Evolutionary conservation across 495 filamentous ascomycete species (phyloP).

Genomic region (Aspergillus asperescens): DNA sequence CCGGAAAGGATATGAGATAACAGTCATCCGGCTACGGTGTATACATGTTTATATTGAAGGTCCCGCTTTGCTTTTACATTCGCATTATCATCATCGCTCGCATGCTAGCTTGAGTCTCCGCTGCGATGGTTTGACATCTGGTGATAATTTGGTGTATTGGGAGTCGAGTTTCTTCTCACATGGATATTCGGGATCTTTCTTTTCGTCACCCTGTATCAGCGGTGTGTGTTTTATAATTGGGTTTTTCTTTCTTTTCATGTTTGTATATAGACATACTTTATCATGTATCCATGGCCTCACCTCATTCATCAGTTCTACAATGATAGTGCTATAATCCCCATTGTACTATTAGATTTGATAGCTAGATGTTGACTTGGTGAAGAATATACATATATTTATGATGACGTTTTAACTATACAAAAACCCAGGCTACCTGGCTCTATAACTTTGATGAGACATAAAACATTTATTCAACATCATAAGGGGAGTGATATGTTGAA

Average conservation of each 20-base stretch:
- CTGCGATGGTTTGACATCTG: neutral
- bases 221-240: slow-evolving; percentile 19
- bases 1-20: slow-evolving; percentile 19
- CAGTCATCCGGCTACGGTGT: slow-evolving; percentile 23
- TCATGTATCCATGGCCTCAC: too few relatives aligned
- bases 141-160: neutral
- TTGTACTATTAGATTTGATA: too few relatives aligned
- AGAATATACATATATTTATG: too few relatives aligned
- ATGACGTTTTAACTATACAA: too few relatives aligned
- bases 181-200: slow-evolving; percentile 4
- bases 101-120: neutral
- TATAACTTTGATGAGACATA: too few relatives aligned
- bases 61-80: neutral
- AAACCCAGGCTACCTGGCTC: too few relatives aligned
- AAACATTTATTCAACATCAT: too few relatives aligned
- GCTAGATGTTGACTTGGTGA: too few relatives aligned
- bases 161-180: slow-evolving; percentile 1
- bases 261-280: slow-evolving; percentile 10
- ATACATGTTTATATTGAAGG: neutral
- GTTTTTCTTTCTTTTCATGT: neutral
- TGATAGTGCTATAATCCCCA: too few relatives aligned
- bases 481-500: too few relatives aligned
- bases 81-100: neutral
- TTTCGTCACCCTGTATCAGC: slow-evolving; percentile 12
- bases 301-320: too few relatives aligned